Conservation (phyloP, 805 yeast genomes). For the Candida qinlingensis region DNA sequence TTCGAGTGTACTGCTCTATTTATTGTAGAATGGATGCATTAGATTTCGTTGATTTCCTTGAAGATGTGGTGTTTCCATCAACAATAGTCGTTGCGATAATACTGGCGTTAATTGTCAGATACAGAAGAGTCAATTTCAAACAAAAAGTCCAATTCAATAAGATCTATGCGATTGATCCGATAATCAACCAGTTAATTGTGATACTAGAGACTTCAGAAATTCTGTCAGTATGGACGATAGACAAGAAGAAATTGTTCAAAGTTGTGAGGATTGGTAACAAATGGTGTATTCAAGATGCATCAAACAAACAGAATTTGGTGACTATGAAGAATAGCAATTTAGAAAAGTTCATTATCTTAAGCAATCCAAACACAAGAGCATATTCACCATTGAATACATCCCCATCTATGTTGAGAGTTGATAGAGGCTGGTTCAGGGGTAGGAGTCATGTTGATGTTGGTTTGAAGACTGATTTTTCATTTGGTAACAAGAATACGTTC, state of each 20-base stretch:
- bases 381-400: slow-evolving; percentile 18
- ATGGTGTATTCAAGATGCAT: slow-evolving; percentile 14
- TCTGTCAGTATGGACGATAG: slow-evolving; percentile 21
- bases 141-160: slow-evolving; percentile 2
- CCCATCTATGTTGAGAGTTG: slow-evolving; percentile 16
- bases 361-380: slow-evolving; percentile 1
- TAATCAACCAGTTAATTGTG: slow-evolving; percentile 4
- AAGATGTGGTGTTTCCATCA: slow-evolving; percentile 4
- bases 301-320: slow-evolving; percentile 11
- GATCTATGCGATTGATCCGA: slow-evolving; percentile 1
- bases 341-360: slow-evolving; percentile 19
- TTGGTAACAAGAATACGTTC: slow-evolving; percentile 12
- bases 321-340: slow-evolving; percentile 12
- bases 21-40: slow-evolving; percentile 1
- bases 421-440: slow-evolving; percentile 1
- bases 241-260: slow-evolving; percentile 19
- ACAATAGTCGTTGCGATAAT: neutral
- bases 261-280: slow-evolving; percentile 9
- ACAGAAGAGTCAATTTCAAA: slow-evolving; percentile 2
- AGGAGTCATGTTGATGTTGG: neutral
- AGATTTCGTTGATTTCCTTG: slow-evolving; percentile 5
- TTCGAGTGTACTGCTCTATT: no score
- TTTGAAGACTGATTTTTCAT: slow-evolving; percentile 11
- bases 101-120: neutral
- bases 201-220: slow-evolving; percentile 26